Evolutionary conservation across 192 early-diverging fungal genomes (phyloP), one percentile per base, ranked within the genome.

Genomic region (Coemansia sp.): DNA sequence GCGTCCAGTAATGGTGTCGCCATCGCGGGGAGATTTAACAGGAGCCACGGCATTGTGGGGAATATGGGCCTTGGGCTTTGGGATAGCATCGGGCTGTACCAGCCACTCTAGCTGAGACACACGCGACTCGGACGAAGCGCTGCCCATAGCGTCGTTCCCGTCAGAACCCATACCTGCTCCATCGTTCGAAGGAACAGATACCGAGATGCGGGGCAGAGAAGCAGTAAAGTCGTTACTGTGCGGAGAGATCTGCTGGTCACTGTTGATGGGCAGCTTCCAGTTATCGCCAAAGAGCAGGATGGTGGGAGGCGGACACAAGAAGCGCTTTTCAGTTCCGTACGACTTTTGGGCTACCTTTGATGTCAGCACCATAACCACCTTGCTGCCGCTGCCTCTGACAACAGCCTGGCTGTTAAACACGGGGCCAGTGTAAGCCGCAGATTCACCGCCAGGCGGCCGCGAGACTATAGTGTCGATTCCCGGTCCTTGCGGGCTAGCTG

Each of bases 321-420:
- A 93, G 76, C 93, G 80, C 70, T 93, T 94, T 60, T 96, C 94
- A 27, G 84, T 87, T 22, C 92, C 94, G 55, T 96, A 96, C 3
- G 85, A 88, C 51, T 96, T 96, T 78, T 96, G 93, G 5, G 86
- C 92, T 3, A 93, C 92, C 44, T 89, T 91, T 17, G 87, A 84
- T 25, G 89, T 89, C 40, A 91, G 65, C 15, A 95, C 81, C 50
- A 94, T 62, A 9, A 93, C 81, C 10, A 81, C 55, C 48, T 79
- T 52, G 82, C 34, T 66, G 58, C 67, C 72, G 8, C 46, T 52
- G 36, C 71, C 71, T n/a, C 35, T 55, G n/a, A 74, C 71, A 1
- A 67, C 47, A 2, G 71, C 71, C 64, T 74, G 71, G 63, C 71
- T 67, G 71, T 74, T 74, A 42, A 67, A 67, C 14, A 50, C 64